phyloP scores from a whole-genome alignment of 2,329 filamentous ascomycete genomes.

The Didymella keratinophila region DNA sequence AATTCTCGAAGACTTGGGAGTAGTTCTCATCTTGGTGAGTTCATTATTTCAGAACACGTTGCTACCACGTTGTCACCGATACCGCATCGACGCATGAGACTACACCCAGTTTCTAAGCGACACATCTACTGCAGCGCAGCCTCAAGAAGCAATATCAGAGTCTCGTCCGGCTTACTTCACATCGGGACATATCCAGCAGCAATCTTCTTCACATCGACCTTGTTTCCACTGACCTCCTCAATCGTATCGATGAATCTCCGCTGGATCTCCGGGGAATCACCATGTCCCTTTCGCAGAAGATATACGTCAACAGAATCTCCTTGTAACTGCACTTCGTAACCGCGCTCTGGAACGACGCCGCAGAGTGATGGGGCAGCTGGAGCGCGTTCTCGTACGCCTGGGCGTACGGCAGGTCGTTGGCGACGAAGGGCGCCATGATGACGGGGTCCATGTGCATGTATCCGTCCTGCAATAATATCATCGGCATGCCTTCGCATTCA shows the following conservation, averaged over 20 bases:
- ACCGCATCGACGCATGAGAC: too few species aligned
- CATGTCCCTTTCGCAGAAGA: constrained; percentile 50
- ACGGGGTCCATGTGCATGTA: constrained; percentile 28
- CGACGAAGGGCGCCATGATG: constrained; percentile 13
- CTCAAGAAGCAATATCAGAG: constrained; percentile 31
- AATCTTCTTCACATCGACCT: constrained; percentile 42
- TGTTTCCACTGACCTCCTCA: constrained; percentile 41
- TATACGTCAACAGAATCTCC: constrained; percentile 50
- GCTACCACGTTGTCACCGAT: too few species aligned
- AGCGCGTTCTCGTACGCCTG: constrained; percentile 28
- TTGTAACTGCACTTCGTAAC: constrained; percentile 52
- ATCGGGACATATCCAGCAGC: constrained; percentile 47
- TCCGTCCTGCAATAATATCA: too few species aligned
- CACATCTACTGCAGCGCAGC: constrained; percentile 14
- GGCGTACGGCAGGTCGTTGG: constrained; percentile 31
- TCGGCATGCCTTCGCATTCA: too few species aligned
- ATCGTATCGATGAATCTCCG: constrained; percentile 44
- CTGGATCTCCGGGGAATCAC: constrained; percentile 43
- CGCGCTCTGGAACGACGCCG: constrained; percentile 39
- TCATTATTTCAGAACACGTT: too few species aligned
- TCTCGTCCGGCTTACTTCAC: constrained; percentile 34
- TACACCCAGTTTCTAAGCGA: too few species aligned
- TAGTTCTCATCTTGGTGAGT: too few species aligned
- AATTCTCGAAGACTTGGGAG: too few species aligned
- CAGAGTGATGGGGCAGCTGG: constrained; percentile 42